Percentiles rank a stretch among this genome's conserved stretches.
Evolutionary conservation across 2,329 filamentous ascomycete genomes (phyloP).

Genomic region (Aspergillus glaucus): DNA sequence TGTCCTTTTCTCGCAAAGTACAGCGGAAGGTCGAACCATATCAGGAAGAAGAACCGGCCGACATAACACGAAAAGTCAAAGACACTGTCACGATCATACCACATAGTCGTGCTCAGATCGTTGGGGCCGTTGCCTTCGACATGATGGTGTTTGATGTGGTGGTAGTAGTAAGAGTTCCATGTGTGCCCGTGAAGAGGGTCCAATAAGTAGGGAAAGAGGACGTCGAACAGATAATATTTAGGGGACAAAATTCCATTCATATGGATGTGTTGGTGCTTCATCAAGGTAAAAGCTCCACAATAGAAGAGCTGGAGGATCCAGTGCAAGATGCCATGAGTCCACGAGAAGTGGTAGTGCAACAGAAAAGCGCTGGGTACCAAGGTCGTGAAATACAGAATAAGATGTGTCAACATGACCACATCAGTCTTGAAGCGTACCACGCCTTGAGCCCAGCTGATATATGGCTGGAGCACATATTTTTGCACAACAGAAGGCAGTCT

Average conservation of each 20-base stretch:
- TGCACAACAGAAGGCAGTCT: constrained; percentile 35
- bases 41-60: constrained; percentile 64
- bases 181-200: constrained; percentile 77
- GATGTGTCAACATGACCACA: constrained; percentile 71
- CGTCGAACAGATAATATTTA: constrained; percentile 53
- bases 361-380: constrained; percentile 62
- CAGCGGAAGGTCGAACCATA: constrained; percentile 68
- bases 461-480: constrained; percentile 52
- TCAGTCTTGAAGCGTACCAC: constrained; percentile 63
- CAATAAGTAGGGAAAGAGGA: constrained; percentile 63
- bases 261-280: constrained; percentile 83
- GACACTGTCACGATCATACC: constrained; percentile 66
- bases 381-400: constrained; percentile 64
- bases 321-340: constrained; percentile 61
- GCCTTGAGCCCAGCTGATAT: constrained; percentile 49
- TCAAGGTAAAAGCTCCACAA: constrained; percentile 67
- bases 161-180: constrained; percentile 79
- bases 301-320: constrained; percentile 61
- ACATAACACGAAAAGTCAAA: constrained; percentile 65
- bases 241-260: constrained; percentile 61
- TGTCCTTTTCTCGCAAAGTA: constrained; percentile 67
- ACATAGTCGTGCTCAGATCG: constrained; percentile 68
- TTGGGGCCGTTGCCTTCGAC: constrained; percentile 73
- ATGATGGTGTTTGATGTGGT: constrained; percentile 81
- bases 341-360: constrained; percentile 62